Conservation (phyloP, 129 eudicot species). For the Calendula officinalis region DNA sequence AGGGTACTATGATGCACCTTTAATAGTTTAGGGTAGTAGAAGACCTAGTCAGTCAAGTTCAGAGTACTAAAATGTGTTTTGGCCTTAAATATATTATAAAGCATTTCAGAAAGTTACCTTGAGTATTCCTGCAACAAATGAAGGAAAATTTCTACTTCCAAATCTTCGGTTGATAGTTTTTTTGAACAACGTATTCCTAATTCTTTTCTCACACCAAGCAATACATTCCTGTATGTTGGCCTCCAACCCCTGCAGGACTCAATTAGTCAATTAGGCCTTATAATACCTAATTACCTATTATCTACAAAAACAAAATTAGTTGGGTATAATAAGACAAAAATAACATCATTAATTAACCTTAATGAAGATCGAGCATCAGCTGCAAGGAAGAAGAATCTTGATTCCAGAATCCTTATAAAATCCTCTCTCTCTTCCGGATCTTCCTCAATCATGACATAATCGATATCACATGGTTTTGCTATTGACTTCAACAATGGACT, state of each 20-base stretch:
- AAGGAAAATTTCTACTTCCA: constrained; percentile 89
- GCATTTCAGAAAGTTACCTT: constrained; percentile 38
- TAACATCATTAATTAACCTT: constrained; percentile 46
- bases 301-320: background rate
- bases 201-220: constrained; percentile 77
- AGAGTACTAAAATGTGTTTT: no score
- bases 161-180: constrained; percentile 76
- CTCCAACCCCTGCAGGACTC: constrained; percentile 99
- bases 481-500: constrained; percentile 92
- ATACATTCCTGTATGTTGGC: constrained; percentile 87
- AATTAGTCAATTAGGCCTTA: constrained; percentile 13
- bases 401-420: constrained; percentile 65
- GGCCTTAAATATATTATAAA: background rate
- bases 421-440: constrained; percentile 84
- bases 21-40: no score
- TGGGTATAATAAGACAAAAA: no score
- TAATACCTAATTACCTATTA: background rate
- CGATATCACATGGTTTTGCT: constrained; percentile 48
- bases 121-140: constrained; percentile 83
- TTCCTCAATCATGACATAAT: constrained; percentile 75
- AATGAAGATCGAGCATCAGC: constrained; percentile 96
- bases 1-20: no score
- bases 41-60: no score
- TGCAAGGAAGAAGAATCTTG: constrained; percentile 88
- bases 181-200: constrained; percentile 72